phyloP scores from a whole-genome alignment of 139 green algal species.

The Prasinococcaceae sp. region DNA sequence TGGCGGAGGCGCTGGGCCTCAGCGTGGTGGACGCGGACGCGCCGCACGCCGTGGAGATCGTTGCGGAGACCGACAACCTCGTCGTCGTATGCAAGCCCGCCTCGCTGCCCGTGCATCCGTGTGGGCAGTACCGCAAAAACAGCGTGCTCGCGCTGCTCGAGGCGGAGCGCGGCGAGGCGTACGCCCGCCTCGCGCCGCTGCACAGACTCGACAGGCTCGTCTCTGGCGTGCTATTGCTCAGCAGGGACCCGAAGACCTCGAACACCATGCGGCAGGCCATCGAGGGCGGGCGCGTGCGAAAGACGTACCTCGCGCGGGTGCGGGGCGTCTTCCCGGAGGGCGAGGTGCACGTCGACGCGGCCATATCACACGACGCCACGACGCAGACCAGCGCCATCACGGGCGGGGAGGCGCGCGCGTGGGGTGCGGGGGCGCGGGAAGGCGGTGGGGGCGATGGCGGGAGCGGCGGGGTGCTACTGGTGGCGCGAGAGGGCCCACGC shows the following conservation, averaged over 20 bases:
- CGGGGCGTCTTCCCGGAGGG: constrained; percentile 42
- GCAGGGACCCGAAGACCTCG: constrained; percentile 36
- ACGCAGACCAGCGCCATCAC: too few species aligned
- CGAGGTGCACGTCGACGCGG: not conserved
- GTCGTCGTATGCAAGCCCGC: constrained; percentile 66
- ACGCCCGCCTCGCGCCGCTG: constrained; percentile 16
- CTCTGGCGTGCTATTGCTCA: constrained; percentile 71
- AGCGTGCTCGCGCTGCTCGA: constrained; percentile 63
- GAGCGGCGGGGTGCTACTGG: too few species aligned
- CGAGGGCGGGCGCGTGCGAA: constrained; percentile 33
- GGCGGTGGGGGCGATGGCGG: too few species aligned
- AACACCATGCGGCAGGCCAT: constrained; percentile 30
- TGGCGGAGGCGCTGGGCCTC: too few species aligned
- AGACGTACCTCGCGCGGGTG: constrained; percentile 73
- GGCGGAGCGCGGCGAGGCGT: constrained; percentile 30
- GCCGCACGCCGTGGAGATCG: constrained; percentile 20
- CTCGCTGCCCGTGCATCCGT: constrained; percentile 68
- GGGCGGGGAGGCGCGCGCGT: too few species aligned
- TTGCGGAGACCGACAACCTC: constrained; percentile 5
- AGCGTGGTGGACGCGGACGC: too few species aligned
- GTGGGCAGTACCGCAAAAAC: constrained; percentile 87
- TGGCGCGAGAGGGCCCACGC: too few species aligned
- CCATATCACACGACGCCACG: too few species aligned
- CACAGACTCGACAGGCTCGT: constrained; percentile 72
- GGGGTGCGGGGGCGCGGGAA: too few species aligned